Evolutionary conservation across 1,284 basidiomycete species (phyloP).

Genomic region (Leccinum huronense): DNA sequence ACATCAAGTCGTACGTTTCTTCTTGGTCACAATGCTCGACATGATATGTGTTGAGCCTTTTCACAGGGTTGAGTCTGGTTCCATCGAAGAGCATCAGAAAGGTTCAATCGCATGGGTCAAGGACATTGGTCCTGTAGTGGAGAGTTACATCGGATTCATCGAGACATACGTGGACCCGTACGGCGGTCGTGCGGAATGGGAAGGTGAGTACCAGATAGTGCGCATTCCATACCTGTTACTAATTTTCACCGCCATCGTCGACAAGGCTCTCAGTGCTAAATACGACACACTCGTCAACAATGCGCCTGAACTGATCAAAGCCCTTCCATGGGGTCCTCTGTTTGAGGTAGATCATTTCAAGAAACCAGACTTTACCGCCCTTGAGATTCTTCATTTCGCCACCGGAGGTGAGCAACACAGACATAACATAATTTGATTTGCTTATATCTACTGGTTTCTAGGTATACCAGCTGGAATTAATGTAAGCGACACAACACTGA

Average conservation of each 20-base stretch:
- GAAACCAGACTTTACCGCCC: conserved; percentile 84
- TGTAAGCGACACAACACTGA: conserved; percentile 39
- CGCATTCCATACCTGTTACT: neutral
- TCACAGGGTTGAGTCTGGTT: conserved; percentile 66
- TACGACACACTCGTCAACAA: conserved; percentile 73
- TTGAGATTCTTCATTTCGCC: conserved; percentile 77
- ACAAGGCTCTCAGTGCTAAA: conserved; percentile 78
- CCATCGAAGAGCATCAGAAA: conserved; percentile 73
- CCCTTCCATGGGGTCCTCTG: conserved; percentile 77
- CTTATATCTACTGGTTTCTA: conserved; percentile 22
- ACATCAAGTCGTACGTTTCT: conserved; percentile 68
- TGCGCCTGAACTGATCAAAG: conserved; percentile 76
- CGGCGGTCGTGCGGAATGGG: conserved; percentile 82
- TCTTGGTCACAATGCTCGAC: neutral
- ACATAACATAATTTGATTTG: neutral
- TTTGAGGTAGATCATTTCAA: conserved; percentile 83
- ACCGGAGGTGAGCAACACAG: conserved; percentile 57
- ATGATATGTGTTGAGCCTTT: neutral
- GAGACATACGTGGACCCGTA: conserved; percentile 85
- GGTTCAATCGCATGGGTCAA: conserved; percentile 80
- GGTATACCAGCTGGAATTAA: conserved; percentile 85
- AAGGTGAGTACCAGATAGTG: conserved; percentile 47
- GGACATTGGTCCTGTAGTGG: conserved; percentile 84
- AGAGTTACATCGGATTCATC: conserved; percentile 79
- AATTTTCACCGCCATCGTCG: conserved; percentile 80